These are phyloP conservation scores for Cryptococcus sp. DNA, from an alignment of 1,284 basidiomycete species.

Conservation along the genomic window DNA sequence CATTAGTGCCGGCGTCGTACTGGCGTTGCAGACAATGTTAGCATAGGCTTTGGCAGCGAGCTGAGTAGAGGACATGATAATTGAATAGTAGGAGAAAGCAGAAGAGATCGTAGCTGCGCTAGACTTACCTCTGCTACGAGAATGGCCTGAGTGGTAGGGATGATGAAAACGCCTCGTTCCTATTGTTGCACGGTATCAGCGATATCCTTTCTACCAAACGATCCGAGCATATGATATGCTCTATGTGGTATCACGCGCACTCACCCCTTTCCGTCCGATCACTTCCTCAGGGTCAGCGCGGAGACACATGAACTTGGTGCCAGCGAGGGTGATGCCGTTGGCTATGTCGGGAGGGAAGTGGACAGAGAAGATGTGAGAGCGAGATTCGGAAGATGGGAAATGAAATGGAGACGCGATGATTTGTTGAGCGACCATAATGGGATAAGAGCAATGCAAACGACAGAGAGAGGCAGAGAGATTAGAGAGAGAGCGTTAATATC, in stretches of 20 bases:
- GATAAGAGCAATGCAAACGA: too few relatives aligned
- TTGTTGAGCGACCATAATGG: too few relatives aligned
- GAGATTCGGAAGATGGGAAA: too few relatives aligned
- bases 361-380: neutral
- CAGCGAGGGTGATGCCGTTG: slow-evolving; percentile 68
- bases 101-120: too few relatives aligned
- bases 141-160: slow-evolving; percentile 86
- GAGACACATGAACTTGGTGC: slow-evolving; percentile 79
- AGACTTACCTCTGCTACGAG: slow-evolving; percentile 66
- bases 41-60: neutral
- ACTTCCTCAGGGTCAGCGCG: slow-evolving; percentile 64
- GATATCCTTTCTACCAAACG: too few relatives aligned
- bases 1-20: slow-evolving; percentile 67
- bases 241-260: slow-evolving; percentile 47
- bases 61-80: neutral
- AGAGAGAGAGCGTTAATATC: too few relatives aligned
- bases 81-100: neutral
- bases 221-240: neutral
- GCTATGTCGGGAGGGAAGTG: slow-evolving; percentile 37
- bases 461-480: too few relatives aligned
- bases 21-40: slow-evolving; percentile 9
- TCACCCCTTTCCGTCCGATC: slow-evolving; percentile 78
- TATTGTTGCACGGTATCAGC: slow-evolving; percentile 45
- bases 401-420: too few relatives aligned
- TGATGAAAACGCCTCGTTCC: slow-evolving; percentile 77